Evolutionary conservation across 2,329 filamentous ascomycete genomes (phyloP), one percentile per base, ranked within the genome.

Genomic region (Sarocladiaceae sp.): DNA sequence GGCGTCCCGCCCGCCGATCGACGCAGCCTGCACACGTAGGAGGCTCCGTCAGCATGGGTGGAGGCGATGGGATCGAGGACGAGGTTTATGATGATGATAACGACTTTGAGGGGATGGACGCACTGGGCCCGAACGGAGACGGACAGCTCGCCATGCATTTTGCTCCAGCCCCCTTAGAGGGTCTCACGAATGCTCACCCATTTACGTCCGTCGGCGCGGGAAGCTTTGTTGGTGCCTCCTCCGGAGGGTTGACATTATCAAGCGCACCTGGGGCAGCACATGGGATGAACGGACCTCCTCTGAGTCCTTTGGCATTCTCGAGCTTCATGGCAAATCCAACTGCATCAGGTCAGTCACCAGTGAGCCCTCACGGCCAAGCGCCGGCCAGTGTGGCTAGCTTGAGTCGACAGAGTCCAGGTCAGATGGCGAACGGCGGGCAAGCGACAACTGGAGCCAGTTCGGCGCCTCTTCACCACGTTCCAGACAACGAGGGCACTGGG

Each of bases 11-110:
- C 13, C 37, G 47, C 7, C 18, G 37, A 31, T 7, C 11, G 29
- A 3, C 13, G 10, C 37, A 23, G 12, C 9, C 34, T 15, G 3
- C 16, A 6, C 5, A n/a, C 18, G 9, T 24, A 19, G 37, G 23
- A 27, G 21, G 23, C 12, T 4, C 37, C 3, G 23, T 18, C 12
- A 18, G 12, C n/a, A 11, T 29, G 37, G 51, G 52, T 4, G 58
- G 57, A 12, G 65, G 61, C 19, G 61, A 61, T 13, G 58, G 55
- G 19, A 66, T 63, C 18, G 68, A 70, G 21, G 67, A 72, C 15
- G 67, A 70, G 26, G 66, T 63, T 53, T 58, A 58, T 2, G 68
- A 69, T 12, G 67, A 69, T n/a, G 66, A 69, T n/a, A 65, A 69
- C 31, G 65, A 66, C 16, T 64, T 66, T 32, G 68, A 69, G 23